Evolutionary conservation across 2,329 filamentous ascomycete species (phyloP), one percentile per base, ranked within the genome.

Genomic region (Exophiala oligosperma): DNA sequence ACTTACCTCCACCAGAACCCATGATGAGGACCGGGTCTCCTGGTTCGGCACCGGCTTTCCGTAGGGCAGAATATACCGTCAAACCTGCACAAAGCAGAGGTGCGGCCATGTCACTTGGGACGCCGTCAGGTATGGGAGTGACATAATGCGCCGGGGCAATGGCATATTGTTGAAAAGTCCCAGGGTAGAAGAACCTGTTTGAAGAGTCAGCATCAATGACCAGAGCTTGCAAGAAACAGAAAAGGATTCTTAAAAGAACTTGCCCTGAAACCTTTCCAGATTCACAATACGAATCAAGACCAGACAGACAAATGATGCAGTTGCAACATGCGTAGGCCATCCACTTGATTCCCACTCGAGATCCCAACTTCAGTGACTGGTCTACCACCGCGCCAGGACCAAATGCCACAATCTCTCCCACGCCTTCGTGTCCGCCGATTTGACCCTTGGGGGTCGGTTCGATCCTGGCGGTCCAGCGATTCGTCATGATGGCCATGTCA

Each of bases 311-410:
- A 56, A 82, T 71, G 14, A 72, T 68, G 71, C 80, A 80, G 63
- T 75, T 73, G 52, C 79, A 79, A 68, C 85, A 88, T 24, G 81
- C 81, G 29, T 73, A 79, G 12, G 81, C 74, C 59, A 88, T 74
- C 84, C 85, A 89, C 72, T 90, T 90, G 69, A 90, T 82, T 9
- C 87, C 87, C 7, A 90, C 87, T 6, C 86, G 78, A 64, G 89
- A 83, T 3, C 89, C 49, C 21, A 43, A 12, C 9, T 52, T 37
- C 26, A 49, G 40, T 17, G 40, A 43, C 67, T 67, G 69, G 48
- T 86, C 82, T 21, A 81, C 76, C 5, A 81, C 76, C 5, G 81
- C 35, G 12, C 24, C 82, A 1, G 85, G 77, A 0, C 86, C 86
- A 60, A 89, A 75, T 69, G 86, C 86, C 37, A 87, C 84, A 32